These are phyloP conservation scores for Russula dissimulans DNA, from an alignment of 768 basidiomycete species.

Conservation along the genomic window DNA sequence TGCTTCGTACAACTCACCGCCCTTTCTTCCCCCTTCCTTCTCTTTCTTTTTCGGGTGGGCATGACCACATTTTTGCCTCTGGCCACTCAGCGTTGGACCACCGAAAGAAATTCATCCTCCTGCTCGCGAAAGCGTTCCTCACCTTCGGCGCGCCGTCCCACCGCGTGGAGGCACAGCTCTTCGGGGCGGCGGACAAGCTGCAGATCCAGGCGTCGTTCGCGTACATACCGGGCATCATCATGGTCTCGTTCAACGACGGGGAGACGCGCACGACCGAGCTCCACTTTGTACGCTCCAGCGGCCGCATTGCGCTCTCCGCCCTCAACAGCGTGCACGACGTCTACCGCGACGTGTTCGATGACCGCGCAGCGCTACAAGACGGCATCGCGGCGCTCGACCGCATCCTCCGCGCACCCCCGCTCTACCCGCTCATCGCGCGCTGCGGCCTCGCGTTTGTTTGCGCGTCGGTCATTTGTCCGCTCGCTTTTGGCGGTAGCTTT, in stretches of 20 bases:
- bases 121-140: constrained; percentile 79
- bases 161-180: constrained; percentile 82
- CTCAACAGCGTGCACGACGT: constrained; percentile 75
- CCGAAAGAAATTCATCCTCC: constrained; percentile 66
- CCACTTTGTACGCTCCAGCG: constrained; percentile 76
- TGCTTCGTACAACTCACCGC: too few relatives aligned
- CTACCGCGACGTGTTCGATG: constrained; percentile 82
- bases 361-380: constrained; percentile 62
- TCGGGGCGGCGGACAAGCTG: constrained; percentile 68
- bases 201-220: constrained; percentile 76
- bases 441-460: constrained; percentile 70
- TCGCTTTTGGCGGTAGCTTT: constrained; percentile 73
- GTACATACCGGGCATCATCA: constrained; percentile 68
- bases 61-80: too few relatives aligned
- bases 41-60: not conserved
- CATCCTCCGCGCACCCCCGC: constrained; percentile 53
- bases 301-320: constrained; percentile 71
- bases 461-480: constrained; percentile 71
- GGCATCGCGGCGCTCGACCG: constrained; percentile 60
- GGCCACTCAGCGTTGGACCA: not conserved
- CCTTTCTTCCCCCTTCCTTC: not conserved
- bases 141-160: constrained; percentile 94
- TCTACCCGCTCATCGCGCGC: constrained; percentile 58
- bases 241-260: constrained; percentile 74
- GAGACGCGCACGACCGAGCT: constrained; percentile 68